A percentile compares a stretch with the other conserved stretches of the same genome.
These are phyloP conservation scores for Gossypium sturtianum DNA, from an alignment of 345 rosid species.

Conservation along the genomic window DNA sequence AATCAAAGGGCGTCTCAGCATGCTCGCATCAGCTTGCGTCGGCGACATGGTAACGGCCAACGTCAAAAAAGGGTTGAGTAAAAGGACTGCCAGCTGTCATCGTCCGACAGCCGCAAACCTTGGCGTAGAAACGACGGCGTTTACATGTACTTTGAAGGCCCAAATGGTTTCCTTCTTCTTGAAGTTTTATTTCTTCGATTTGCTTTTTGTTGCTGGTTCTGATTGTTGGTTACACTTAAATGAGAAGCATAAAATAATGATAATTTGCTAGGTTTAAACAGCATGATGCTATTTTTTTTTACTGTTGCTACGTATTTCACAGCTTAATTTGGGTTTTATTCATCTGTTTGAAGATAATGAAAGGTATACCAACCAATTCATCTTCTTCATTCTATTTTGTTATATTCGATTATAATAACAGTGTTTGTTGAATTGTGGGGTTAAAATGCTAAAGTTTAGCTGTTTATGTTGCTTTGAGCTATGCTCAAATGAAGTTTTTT, in stretches of 20 bases:
- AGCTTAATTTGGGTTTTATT: too few relatives aligned
- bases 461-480: not conserved
- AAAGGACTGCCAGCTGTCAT: constrained; percentile 71
- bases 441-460: not conserved
- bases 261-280: too few relatives aligned
- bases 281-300: too few relatives aligned
- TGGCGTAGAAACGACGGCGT: constrained; percentile 93
- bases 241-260: too few relatives aligned
- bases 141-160: constrained; percentile 43
- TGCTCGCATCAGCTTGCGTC: constrained; percentile 75
- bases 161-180: not conserved
- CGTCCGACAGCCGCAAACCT: constrained; percentile 45
- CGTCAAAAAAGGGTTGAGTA: constrained; percentile 34
- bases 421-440: not conserved
- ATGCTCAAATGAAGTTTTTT: not conserved
- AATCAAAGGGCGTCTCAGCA: constrained; percentile 78
- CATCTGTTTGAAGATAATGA: constrained; percentile 42
- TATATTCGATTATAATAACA: not conserved
- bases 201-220: not conserved
- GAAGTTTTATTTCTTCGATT: not conserved
- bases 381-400: not conserved
- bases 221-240: too few relatives aligned
- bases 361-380: constrained; percentile 22
- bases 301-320: too few relatives aligned
- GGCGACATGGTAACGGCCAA: constrained; percentile 98